phyloP scores from a whole-genome alignment of 805 yeast genomes.

The Kazachstania kunashirensis region DNA sequence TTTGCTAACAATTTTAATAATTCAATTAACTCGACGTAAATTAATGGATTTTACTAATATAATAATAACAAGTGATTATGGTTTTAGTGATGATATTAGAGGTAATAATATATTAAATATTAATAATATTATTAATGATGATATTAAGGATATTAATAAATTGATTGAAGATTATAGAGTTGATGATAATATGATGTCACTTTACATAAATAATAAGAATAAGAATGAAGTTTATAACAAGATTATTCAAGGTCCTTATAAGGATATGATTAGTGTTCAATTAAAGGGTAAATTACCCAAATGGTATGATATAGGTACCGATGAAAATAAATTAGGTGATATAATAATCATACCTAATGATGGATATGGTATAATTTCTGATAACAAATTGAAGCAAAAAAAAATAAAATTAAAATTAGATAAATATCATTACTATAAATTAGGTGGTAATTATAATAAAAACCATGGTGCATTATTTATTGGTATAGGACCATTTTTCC shows the following conservation, averaged over 20 bases:
- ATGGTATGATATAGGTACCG: background rate
- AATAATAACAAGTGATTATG: conserved; percentile 80
- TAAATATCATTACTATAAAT: conserved; percentile 39
- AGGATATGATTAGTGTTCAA: background rate
- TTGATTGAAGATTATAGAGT: background rate
- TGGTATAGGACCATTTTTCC: conserved; percentile 43
- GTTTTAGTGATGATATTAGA: too few species aligned
- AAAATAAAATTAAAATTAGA: background rate
- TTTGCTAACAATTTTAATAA: conserved; percentile 42
- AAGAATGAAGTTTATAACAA: conserved; percentile 37
- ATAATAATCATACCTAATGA: background rate
- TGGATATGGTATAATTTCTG: background rate
- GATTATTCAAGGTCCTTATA: conserved; percentile 16
- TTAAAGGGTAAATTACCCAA: background rate
- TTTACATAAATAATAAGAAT: conserved; percentile 6
- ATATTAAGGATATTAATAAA: background rate
- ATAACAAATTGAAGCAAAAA: background rate
- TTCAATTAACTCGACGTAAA: conserved; percentile 44
- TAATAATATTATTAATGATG: background rate
- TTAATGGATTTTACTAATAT: conserved; percentile 60
- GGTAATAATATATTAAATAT: background rate
- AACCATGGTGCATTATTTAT: conserved; percentile 34
- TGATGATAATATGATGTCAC: conserved; percentile 14
- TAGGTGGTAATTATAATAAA: conserved; percentile 62
- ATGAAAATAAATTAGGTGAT: background rate